phyloP scores from a whole-genome alignment of 2,329 filamentous ascomycete species.

The Laburnicola sp. region DNA sequence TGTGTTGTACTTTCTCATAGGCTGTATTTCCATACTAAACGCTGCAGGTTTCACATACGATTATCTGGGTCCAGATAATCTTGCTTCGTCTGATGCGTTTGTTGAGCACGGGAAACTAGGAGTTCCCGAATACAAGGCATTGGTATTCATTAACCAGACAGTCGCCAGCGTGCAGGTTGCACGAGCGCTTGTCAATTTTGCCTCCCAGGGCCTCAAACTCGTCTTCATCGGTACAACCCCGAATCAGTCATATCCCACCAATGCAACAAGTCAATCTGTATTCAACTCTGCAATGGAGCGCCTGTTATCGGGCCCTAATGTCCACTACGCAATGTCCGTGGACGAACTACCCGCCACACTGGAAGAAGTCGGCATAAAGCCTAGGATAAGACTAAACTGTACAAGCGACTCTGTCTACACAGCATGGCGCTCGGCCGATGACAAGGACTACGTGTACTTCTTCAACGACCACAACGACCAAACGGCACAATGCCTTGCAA shows the following conservation, averaged over 20 bases:
- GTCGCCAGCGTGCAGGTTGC: conserved; percentile 42
- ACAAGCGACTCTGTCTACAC: conserved; percentile 29
- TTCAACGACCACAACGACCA: conserved; percentile 41
- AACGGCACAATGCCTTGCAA: conserved; percentile 10
- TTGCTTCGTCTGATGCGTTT: conserved; percentile 44
- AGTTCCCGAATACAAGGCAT: conserved; percentile 50
- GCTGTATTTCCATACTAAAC: not conserved
- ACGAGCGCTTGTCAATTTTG: conserved; percentile 40
- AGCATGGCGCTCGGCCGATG: conserved; percentile 39
- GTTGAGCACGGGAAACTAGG: conserved; percentile 47
- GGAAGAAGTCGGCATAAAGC: conserved; percentile 33
- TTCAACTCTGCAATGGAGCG: conserved; percentile 25
- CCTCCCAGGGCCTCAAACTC: conserved; percentile 48
- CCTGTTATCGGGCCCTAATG: conserved; percentile 37
- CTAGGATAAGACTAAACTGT: conserved; percentile 21
- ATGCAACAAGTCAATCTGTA: conserved; percentile 15
- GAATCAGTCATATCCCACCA: conserved; percentile 25
- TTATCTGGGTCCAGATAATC: conserved; percentile 53
- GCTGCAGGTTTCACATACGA: conserved; percentile 48
- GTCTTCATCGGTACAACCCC: conserved; percentile 38
- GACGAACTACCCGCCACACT: conserved; percentile 40
- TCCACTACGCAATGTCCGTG: conserved; percentile 35
- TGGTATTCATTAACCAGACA: conserved; percentile 47
- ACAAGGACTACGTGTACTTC: conserved; percentile 46
- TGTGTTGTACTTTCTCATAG: not conserved